Conservation (phyloP, 768 basidiomycete species). For the Rubroboletus satanas region DNA sequence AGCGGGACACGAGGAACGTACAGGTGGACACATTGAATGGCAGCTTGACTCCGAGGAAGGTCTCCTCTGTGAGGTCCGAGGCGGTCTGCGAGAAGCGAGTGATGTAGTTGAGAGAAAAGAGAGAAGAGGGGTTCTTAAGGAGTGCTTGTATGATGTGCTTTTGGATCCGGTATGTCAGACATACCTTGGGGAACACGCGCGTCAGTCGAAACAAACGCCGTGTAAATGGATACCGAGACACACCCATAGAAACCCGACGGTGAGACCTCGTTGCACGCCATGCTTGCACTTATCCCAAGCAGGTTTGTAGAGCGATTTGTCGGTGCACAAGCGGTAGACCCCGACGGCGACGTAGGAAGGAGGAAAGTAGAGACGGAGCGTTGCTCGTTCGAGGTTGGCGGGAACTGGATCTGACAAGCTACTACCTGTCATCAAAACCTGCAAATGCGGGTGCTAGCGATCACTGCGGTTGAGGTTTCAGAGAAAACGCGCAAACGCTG, state of each 20-base stretch:
- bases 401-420: constrained; percentile 36
- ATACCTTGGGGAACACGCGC: constrained; percentile 39
- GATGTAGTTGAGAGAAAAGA: constrained; percentile 26
- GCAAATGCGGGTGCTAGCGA: background rate
- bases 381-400: constrained; percentile 46
- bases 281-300: constrained; percentile 86
- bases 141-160: constrained; percentile 51
- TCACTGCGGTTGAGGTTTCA: background rate
- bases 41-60: constrained; percentile 58
- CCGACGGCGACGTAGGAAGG: constrained; percentile 86
- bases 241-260: constrained; percentile 72
- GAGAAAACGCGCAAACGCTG: background rate
- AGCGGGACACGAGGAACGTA: constrained; percentile 27
- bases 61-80: constrained; percentile 39
- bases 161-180: constrained; percentile 71
- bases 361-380: constrained; percentile 64
- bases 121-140: constrained; percentile 24
- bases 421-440: background rate
- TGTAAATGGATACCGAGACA: constrained; percentile 12
- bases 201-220: background rate
- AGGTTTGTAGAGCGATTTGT: constrained; percentile 62
- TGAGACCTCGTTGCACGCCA: constrained; percentile 63
- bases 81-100: constrained; percentile 28
- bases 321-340: constrained; percentile 75
- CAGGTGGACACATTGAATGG: constrained; percentile 73